Evolutionary conservation across 1,139 yeast genomes (phyloP).

Genomic region (Geotrichum siamense): DNA sequence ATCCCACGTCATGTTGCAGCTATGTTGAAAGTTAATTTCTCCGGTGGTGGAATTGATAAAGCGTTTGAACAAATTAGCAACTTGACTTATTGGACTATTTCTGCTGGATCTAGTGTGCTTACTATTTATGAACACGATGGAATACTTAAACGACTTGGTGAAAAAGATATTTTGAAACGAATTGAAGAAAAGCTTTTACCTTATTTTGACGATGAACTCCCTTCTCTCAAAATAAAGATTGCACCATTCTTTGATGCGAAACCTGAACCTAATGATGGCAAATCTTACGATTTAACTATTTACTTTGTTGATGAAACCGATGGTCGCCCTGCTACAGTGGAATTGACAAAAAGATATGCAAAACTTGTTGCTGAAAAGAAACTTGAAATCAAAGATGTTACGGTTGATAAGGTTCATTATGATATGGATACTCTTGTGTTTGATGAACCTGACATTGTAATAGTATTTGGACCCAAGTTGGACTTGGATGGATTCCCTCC

Average conservation of each 20-base stretch:
- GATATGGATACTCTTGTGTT: conserved; percentile 75
- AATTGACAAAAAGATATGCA: conserved; percentile 78
- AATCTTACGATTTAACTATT: conserved; percentile 48
- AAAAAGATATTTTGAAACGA: conserved; percentile 50
- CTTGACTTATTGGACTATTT: conserved; percentile 76
- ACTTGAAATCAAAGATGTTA: conserved; percentile 59
- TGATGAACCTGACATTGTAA: conserved; percentile 79
- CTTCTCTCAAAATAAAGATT: conserved; percentile 34
- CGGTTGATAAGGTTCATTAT: conserved; percentile 64
- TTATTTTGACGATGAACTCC: conserved; percentile 71
- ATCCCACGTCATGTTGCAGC: conserved; percentile 73
- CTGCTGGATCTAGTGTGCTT: conserved; percentile 69
- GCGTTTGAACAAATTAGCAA: conserved; percentile 71
- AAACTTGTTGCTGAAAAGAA: conserved; percentile 61
- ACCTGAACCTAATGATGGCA: conserved; percentile 26
- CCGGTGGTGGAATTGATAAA: conserved; percentile 74
- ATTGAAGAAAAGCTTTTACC: conserved; percentile 54
- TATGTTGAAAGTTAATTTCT: conserved; percentile 44
- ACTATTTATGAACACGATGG: conserved; percentile 80
- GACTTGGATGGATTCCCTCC: conserved; percentile 96
- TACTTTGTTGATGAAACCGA: conserved; percentile 66
- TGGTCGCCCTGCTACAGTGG: conserved; percentile 86
- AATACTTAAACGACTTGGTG: conserved; percentile 42
- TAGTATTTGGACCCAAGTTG: conserved; percentile 76
- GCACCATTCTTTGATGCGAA: conserved; percentile 7